A percentile compares a stretch with the other conserved stretches of the same genome.
phyloP scores from a whole-genome alignment of 176 grass and related monocot genomes.

The Ampelocalamus luodianensis region DNA sequence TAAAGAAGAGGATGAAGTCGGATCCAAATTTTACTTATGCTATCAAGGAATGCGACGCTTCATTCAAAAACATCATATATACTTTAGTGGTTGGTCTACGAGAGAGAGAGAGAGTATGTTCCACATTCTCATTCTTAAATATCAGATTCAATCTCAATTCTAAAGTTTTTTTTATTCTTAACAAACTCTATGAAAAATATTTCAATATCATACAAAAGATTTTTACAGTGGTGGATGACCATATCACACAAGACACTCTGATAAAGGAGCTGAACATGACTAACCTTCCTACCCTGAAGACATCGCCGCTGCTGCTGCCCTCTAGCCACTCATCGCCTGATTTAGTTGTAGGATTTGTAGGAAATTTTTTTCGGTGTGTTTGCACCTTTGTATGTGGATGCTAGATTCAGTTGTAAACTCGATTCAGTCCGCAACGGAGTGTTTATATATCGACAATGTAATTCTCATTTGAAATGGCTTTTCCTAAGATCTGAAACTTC shows the following conservation, averaged over 20 bases:
- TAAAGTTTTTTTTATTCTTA: conserved; percentile 2
- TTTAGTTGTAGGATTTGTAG: too few relatives aligned
- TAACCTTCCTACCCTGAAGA: conserved; percentile 68
- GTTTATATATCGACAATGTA: too few relatives aligned
- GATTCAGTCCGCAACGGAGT: too few relatives aligned
- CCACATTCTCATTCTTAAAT: too few relatives aligned
- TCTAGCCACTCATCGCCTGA: too few relatives aligned
- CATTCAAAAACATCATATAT: conserved; percentile 82
- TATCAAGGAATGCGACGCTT: conserved; percentile 93
- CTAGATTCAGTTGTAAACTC: too few relatives aligned
- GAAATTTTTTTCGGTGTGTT: too few relatives aligned
- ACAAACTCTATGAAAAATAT: conserved; percentile 20
- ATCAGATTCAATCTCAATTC: conserved; percentile 4
- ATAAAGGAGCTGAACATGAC: conserved; percentile 72
- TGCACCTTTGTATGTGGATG: too few relatives aligned
- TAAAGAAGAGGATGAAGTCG: conserved; percentile 72
- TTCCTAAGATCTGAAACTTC: too few relatives aligned
- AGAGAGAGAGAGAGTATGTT: conserved; percentile 75
- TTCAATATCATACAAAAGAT: conserved; percentile 77
- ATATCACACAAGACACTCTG: conserved; percentile 45
- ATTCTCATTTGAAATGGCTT: too few relatives aligned
- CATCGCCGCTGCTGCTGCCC: too few relatives aligned
- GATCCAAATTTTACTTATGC: conserved; percentile 81
- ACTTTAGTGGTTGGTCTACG: conserved; percentile 58
- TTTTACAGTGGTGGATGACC: conserved; percentile 63